These are phyloP conservation scores for Croton laevigatus DNA, from an alignment of 441 rosid species.

Conservation along the genomic window DNA sequence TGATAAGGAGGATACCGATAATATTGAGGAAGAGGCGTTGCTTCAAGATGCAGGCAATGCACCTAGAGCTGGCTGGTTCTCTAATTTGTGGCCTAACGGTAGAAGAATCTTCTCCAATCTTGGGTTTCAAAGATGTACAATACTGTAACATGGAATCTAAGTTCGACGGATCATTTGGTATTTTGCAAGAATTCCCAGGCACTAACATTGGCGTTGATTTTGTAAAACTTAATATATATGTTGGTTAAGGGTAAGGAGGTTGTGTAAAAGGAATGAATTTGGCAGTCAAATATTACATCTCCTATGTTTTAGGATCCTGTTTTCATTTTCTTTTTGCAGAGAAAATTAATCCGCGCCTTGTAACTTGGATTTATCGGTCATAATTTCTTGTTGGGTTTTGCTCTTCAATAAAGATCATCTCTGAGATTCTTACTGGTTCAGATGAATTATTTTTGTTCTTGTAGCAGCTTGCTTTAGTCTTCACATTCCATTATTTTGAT, in stretches of 20 bases:
- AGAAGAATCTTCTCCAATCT: slow-evolving; percentile 40
- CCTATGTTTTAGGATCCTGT: too few relatives aligned
- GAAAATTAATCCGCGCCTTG: too few relatives aligned
- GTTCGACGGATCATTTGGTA: background rate
- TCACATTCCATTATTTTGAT: too few relatives aligned
- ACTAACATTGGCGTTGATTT: too few relatives aligned
- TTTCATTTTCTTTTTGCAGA: too few relatives aligned
- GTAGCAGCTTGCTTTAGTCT: too few relatives aligned
- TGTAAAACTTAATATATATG: too few relatives aligned
- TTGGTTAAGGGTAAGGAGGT: too few relatives aligned
- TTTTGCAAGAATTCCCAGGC: too few relatives aligned
- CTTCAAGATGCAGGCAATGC: slow-evolving; percentile 29
- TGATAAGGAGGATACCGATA: slow-evolving; percentile 21
- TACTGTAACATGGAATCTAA: slow-evolving; percentile 28
- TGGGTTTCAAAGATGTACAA: slow-evolving; percentile 47
- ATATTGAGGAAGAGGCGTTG: slow-evolving; percentile 24
- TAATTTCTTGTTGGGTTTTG: slow-evolving; percentile 91
- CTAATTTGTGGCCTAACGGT: slow-evolving; percentile 49
- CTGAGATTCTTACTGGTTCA: slow-evolving; percentile 52
- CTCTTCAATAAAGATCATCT: slow-evolving; percentile 78
- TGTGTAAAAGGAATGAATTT: too few relatives aligned
- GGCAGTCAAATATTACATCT: too few relatives aligned
- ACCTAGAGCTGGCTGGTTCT: slow-evolving; percentile 39
- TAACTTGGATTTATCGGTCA: slow-evolving; percentile 76
- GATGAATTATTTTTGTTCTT: slow-evolving; percentile 33